Evolutionary conservation across 768 basidiomycete genomes (phyloP).

Genomic region (Gyrodon lividus): DNA sequence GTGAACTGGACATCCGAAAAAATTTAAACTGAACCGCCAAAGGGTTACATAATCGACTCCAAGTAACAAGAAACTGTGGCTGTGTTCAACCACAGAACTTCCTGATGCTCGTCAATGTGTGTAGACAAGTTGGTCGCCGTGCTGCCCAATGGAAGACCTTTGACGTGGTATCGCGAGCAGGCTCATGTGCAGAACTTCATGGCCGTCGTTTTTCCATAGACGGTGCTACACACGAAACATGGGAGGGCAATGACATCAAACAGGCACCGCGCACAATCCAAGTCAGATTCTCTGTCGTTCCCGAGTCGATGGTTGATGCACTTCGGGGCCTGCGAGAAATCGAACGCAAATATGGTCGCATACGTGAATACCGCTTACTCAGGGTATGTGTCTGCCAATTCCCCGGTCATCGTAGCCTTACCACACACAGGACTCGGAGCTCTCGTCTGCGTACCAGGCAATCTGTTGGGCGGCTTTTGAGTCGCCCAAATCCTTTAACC

Average conservation of each 20-base stretch:
- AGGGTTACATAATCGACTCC: constrained; percentile 24
- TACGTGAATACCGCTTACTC: constrained; percentile 42
- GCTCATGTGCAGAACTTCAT: constrained; percentile 1
- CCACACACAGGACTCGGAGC: constrained; percentile 45
- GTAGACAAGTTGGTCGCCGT: constrained; percentile 10
- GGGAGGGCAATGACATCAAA: constrained; percentile 7
- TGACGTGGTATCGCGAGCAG: not conserved
- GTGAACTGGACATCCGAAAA: constrained; percentile 18
- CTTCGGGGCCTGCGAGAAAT: constrained; percentile 51
- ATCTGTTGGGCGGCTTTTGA: constrained; percentile 46
- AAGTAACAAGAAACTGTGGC: constrained; percentile 7
- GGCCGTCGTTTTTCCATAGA: constrained; percentile 23
- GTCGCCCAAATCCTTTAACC: constrained; percentile 39
- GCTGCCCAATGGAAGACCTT: constrained; percentile 1
- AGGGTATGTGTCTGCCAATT: constrained; percentile 34
- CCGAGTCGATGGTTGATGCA: constrained; percentile 49
- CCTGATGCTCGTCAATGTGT: constrained; percentile 17
- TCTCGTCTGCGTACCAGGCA: constrained; percentile 41
- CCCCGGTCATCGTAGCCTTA: constrained; percentile 1
- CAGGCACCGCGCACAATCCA: constrained; percentile 30
- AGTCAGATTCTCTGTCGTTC: constrained; percentile 40
- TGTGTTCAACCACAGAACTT: constrained; percentile 5
- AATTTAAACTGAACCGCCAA: not conserved
- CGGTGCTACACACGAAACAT: constrained; percentile 19
- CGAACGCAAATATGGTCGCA: constrained; percentile 52